These are phyloP conservation scores for Globisporangium emineosum DNA, from an alignment of 352 stramenopile genomes.

Conservation along the genomic window DNA sequence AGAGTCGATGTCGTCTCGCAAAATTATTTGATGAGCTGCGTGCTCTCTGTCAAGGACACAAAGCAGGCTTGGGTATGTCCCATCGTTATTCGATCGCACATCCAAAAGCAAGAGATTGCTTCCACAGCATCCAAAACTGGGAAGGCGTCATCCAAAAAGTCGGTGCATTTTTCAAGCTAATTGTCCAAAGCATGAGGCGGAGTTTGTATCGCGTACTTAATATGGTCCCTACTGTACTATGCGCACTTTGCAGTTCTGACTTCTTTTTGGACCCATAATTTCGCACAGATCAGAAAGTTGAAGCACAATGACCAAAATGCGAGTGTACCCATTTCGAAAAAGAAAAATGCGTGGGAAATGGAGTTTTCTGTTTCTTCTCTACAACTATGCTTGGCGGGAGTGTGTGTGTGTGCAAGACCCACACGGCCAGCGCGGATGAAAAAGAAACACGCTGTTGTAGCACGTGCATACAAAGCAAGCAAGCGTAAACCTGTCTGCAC, in stretches of 20 bases:
- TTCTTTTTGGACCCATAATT: not conserved
- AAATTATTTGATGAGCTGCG: not conserved
- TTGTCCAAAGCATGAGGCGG: not conserved
- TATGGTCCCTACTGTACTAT: not conserved
- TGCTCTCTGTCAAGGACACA: not conserved
- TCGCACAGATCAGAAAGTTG: not conserved
- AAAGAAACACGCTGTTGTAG: not conserved
- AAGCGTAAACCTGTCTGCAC: not conserved
- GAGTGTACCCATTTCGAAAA: conserved; percentile 6
- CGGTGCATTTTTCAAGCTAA: not conserved
- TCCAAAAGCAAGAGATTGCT: too few relatives aligned
- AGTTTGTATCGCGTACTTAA: not conserved
- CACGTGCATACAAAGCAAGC: not conserved
- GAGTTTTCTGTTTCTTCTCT: not conserved
- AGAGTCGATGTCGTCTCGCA: not conserved
- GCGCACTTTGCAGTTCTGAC: conserved; percentile 4
- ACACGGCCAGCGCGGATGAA: not conserved
- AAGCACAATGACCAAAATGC: too few relatives aligned
- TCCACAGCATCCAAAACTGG: too few relatives aligned
- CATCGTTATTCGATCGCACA: not conserved
- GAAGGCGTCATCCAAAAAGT: too few relatives aligned
- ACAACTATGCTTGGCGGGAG: not conserved
- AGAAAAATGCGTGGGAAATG: not conserved
- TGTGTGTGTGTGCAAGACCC: not conserved
- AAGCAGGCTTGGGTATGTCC: not conserved